phyloP scores from a whole-genome alignment of 345 rosid species.

The Salix udensis region DNA sequence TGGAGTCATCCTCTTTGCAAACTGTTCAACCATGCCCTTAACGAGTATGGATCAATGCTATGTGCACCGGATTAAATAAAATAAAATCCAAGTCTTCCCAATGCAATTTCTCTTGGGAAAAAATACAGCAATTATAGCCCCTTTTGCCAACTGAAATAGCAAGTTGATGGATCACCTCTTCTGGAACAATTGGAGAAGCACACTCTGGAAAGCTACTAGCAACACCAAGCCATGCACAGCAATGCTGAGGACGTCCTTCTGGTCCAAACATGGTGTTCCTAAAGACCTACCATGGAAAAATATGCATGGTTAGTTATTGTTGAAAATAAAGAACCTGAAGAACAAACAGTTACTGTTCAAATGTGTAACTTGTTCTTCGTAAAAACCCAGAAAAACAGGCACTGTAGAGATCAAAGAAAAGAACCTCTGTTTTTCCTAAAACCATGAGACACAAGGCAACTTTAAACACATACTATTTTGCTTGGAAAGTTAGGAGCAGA shows the following conservation, averaged over 20 bases:
- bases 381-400: no score
- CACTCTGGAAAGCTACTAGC: conserved; percentile 98
- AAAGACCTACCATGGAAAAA: conserved; percentile 59
- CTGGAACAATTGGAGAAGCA: conserved; percentile 88
- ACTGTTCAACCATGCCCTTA: not conserved
- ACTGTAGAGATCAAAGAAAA: rapidly evolving
- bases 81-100: not conserved
- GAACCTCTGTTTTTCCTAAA: rapidly evolving
- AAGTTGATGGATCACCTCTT: conserved; percentile 56
- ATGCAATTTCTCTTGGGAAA: no score
- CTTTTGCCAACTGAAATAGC: not conserved
- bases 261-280: conserved; percentile 99
- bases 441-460: no score
- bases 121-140: not conserved
- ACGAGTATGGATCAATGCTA: not conserved
- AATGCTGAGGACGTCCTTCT: conserved; percentile 99
- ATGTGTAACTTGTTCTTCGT: rapidly evolving
- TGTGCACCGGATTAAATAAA: not conserved
- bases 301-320: not conserved
- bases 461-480: no score
- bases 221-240: conserved; percentile 99
- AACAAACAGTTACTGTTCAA: no score
- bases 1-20: no score
- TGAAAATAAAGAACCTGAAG: no score
- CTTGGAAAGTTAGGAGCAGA: no score